A percentile compares a stretch with the other conserved stretches of the same genome.
Evolutionary conservation across 257 asterid species (phyloP).

Genomic region (Solanum habrochaites): DNA sequence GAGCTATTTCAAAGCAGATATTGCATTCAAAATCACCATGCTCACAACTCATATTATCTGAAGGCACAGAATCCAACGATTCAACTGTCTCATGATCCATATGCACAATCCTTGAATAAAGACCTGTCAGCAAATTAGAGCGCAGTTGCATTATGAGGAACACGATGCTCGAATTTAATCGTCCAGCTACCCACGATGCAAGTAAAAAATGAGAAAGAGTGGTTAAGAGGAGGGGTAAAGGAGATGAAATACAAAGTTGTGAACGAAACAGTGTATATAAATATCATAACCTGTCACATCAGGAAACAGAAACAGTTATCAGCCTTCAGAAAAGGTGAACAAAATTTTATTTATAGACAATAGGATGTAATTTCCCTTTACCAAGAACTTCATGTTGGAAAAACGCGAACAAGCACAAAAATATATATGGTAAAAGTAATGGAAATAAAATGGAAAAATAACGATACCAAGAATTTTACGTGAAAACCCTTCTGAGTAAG

Average conservation of each 20-base stretch:
- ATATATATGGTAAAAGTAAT: no score
- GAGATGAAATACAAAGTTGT: background rate
- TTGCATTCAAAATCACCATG: constrained; percentile 74
- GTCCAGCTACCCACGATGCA: background rate
- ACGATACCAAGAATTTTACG: no score
- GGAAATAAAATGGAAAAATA: no score
- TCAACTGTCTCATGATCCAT: constrained; percentile 42
- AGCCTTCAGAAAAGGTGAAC: background rate
- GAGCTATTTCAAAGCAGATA: constrained; percentile 83
- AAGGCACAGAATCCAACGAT: constrained; percentile 13
- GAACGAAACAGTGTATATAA: background rate
- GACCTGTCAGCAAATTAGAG: background rate
- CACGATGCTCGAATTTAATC: background rate
- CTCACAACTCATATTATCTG: constrained; percentile 32
- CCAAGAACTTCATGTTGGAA: no score
- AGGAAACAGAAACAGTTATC: background rate
- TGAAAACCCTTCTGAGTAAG: no score
- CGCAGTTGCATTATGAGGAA: background rate
- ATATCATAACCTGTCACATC: background rate
- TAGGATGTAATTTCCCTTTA: background rate
- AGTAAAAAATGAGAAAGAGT: background rate
- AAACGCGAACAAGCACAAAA: no score
- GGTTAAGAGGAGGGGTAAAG: background rate
- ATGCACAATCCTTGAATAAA: constrained; percentile 12
- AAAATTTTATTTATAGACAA: background rate